Evolutionary conservation across 2,329 filamentous ascomycete species (phyloP).

Genomic region (Calonectria henricotiae): DNA sequence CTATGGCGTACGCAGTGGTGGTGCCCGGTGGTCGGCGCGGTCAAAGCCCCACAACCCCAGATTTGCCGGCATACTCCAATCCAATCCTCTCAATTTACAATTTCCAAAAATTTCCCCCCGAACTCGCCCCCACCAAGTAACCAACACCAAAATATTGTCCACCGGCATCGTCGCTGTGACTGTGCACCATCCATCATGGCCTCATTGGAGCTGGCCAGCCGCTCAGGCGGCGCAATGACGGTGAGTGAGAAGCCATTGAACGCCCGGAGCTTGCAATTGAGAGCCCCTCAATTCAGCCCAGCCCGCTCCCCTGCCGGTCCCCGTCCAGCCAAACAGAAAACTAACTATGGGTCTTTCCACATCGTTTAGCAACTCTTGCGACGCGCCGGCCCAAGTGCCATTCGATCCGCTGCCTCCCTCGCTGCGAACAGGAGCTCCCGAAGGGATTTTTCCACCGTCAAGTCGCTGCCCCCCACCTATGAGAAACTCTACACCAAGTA

Average conservation of each 20-base stretch:
- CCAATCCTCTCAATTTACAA: constrained; percentile 57
- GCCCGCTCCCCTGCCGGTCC: background rate
- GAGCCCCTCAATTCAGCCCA: background rate
- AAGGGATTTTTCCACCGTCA: constrained; percentile 60
- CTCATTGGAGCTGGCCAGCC: constrained; percentile 67
- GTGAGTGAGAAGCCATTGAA: constrained; percentile 55
- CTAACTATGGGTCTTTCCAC: constrained; percentile 32
- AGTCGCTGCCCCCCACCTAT: constrained; percentile 79
- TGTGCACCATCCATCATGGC: constrained; percentile 61
- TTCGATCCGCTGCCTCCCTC: constrained; percentile 48
- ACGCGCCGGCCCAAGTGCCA: constrained; percentile 55
- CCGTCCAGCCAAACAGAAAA: background rate
- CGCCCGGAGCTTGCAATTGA: constrained; percentile 35
- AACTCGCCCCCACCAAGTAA: constrained; percentile 50
- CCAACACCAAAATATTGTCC: constrained; percentile 38
- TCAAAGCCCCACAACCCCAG: constrained; percentile 50
- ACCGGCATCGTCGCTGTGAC: constrained; percentile 37
- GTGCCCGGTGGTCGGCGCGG: constrained; percentile 45
- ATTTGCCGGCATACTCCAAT: constrained; percentile 55
- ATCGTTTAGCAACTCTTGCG: constrained; percentile 59
- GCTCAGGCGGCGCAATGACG: constrained; percentile 66
- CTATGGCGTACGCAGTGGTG: background rate
- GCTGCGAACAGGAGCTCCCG: constrained; percentile 57
- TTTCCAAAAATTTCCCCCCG: constrained; percentile 53
- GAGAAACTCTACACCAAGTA: constrained; percentile 85